Evolutionary conservation across 139 green algal species (phyloP).

Genomic region (Volvox reticuliferus): DNA sequence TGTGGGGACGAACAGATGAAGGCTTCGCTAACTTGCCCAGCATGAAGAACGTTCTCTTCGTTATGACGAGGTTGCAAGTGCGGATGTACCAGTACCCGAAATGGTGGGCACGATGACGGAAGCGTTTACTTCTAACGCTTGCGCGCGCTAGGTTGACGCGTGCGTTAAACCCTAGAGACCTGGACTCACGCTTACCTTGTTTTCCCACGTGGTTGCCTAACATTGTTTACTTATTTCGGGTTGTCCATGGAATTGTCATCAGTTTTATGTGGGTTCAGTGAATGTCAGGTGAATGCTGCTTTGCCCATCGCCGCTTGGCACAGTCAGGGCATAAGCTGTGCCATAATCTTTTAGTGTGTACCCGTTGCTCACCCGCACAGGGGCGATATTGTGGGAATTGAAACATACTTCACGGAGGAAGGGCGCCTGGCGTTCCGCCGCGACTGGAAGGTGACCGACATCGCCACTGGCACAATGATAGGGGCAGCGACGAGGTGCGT

Average conservation of each 20-base stretch:
- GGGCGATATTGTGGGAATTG: conserved; percentile 66
- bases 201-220: too few species aligned
- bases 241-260: background rate
- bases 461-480: conserved; percentile 67
- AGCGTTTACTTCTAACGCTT: background rate
- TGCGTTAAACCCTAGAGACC: too few species aligned
- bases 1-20: conserved; percentile 87
- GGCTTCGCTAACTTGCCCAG: conserved; percentile 87
- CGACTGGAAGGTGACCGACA: conserved; percentile 86
- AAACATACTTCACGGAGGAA: conserved; percentile 94
- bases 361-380: conserved; percentile 12
- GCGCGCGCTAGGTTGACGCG: too few species aligned
- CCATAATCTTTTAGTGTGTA: too few species aligned
- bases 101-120: conserved; percentile 74
- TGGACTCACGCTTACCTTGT: too few species aligned
- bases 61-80: conserved; percentile 93
- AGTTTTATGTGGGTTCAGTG: too few species aligned
- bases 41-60: conserved; percentile 88
- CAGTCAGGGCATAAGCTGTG: too few species aligned
- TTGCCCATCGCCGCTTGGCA: too few species aligned
- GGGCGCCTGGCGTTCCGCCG: conserved; percentile 83
- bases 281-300: background rate
- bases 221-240: background rate
- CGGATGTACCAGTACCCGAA: conserved; percentile 90
- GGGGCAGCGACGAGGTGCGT: conserved; percentile 85